Evolutionary conservation across 768 basidiomycete genomes (phyloP).

Genomic region (Tulasnella sp.): DNA sequence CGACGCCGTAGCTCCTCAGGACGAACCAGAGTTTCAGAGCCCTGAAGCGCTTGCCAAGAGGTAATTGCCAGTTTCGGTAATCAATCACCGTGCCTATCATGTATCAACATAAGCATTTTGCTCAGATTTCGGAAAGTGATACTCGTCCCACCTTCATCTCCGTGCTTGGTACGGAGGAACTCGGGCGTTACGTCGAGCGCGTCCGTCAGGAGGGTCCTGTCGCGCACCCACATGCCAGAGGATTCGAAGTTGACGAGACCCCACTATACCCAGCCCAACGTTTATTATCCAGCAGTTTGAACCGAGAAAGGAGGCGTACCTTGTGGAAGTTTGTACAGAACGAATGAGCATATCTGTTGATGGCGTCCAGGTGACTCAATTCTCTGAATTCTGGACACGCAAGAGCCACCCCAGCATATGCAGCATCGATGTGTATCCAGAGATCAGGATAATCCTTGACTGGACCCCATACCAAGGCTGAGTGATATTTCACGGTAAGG

Average conservation of each 20-base stretch:
- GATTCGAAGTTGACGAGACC: slow-evolving; percentile 84
- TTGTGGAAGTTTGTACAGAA: slow-evolving; percentile 93
- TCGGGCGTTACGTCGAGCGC: slow-evolving; percentile 82
- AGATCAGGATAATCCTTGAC: slow-evolving; percentile 50
- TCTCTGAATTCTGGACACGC: slow-evolving; percentile 69
- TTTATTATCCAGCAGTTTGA: background rate
- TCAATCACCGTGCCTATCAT: slow-evolving; percentile 63
- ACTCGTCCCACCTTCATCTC: slow-evolving; percentile 36
- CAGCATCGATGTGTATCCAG: slow-evolving; percentile 83
- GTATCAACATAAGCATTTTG: background rate
- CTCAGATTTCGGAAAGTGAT: slow-evolving; percentile 25
- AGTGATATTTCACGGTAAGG: too few species aligned
- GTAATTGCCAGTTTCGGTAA: slow-evolving; percentile 76
- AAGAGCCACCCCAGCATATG: slow-evolving; percentile 82
- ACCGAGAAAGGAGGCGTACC: slow-evolving; percentile 27
- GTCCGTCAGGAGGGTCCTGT: slow-evolving; percentile 57
- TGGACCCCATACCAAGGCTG: too few species aligned
- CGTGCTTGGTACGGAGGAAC: slow-evolving; percentile 67
- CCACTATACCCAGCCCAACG: slow-evolving; percentile 45
- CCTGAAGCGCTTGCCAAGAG: slow-evolving; percentile 79
- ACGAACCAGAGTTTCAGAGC: slow-evolving; percentile 92
- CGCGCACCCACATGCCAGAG: slow-evolving; percentile 67
- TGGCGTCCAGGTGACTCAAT: slow-evolving; percentile 45
- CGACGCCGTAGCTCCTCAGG: slow-evolving; percentile 64
- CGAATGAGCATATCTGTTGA: slow-evolving; percentile 68